Base-by-base conservation (phyloP, 306 rosid genomes). In the Prosopis cineraria region DNA sequence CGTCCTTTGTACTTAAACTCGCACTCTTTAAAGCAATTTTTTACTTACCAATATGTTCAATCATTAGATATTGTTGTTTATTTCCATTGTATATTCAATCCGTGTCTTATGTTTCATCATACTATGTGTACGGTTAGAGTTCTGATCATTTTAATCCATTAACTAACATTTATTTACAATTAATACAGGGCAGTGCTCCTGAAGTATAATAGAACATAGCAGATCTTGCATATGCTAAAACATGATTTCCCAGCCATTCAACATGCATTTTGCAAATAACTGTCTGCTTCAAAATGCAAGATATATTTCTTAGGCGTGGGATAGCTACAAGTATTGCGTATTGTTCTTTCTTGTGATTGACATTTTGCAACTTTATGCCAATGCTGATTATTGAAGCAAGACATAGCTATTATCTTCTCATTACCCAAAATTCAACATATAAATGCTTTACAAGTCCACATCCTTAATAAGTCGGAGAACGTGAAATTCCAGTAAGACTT, bases 371-470 rank as follows among this genome's bases (percentile, higher is more conserved):
- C 29, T 70, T 25, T 74, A 80, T 77, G 72, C 24, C 66, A 58
- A 33, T 16, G 74, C 10, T 3, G 78, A 74, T 62, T 44, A 75
- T 58, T 67, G 77, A 48, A 68, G 65, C 47, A 40, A 70, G 69
- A 27, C 74, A 68, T 58, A 7, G n/a, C 72, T 60, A 55, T 73
- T 24, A 37, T 37, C 45, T 52, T 77, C 77, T 77, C 76, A 69
- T 62, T 75, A 45, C 71, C 77, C 72, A 77, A 73, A 34, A 85
- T 77, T 80, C 20, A n/a, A 78, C 11, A 53, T 64, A 72, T 62
- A 39, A 47, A 69, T 50, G 6, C 41, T 47, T 20, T 10, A 80
- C 58, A 75, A 65, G 65, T 10, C 62, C 78, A 79, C 64, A 82
- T 45, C 3, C 36, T 70, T 43, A 36, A 1, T 55, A 59, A 37